These are phyloP conservation scores for Leucocoprinus birnbaumii DNA, from an alignment of 768 basidiomycete species.

Conservation along the genomic window DNA sequence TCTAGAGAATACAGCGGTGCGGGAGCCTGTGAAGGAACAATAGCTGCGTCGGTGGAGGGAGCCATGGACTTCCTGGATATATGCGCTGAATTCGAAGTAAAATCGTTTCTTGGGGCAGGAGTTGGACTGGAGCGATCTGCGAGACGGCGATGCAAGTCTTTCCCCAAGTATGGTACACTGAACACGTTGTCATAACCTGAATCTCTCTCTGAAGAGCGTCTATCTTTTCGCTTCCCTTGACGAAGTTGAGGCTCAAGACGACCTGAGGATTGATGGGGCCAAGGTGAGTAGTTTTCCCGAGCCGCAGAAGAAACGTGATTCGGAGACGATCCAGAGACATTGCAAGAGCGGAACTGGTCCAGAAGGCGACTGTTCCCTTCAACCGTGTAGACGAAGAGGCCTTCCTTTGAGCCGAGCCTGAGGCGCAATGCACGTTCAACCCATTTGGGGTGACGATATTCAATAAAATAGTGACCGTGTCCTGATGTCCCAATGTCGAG, in stretches of 20 bases:
- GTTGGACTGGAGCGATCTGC: neutral
- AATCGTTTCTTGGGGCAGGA: neutral
- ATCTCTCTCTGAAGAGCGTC: too few species aligned
- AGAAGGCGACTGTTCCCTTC: constrained; percentile 17
- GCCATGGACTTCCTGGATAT: neutral
- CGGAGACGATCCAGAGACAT: constrained; percentile 10
- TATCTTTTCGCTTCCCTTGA: neutral
- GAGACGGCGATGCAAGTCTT: neutral
- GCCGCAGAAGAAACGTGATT: neutral
- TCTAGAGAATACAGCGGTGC: constrained; percentile 20
- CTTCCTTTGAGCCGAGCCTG: constrained; percentile 15
- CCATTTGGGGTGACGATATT: constrained; percentile 18
- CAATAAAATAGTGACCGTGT: constrained; percentile 19
- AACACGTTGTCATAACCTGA: neutral
- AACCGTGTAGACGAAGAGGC: constrained; percentile 19
- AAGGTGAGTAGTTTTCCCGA: neutral
- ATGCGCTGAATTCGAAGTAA: neutral
- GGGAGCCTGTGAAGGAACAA: constrained; percentile 9
- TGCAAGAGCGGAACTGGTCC: constrained; percentile 17
- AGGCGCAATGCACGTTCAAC: constrained; percentile 22
- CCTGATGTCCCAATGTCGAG: constrained; percentile 10
- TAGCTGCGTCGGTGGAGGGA: neutral
- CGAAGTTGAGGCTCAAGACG: neutral
- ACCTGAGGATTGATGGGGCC: neutral
- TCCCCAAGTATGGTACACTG: neutral